Evolutionary conservation across 2,329 filamentous ascomycete species (phyloP).

Genomic region (Elsinoe ampelina): DNA sequence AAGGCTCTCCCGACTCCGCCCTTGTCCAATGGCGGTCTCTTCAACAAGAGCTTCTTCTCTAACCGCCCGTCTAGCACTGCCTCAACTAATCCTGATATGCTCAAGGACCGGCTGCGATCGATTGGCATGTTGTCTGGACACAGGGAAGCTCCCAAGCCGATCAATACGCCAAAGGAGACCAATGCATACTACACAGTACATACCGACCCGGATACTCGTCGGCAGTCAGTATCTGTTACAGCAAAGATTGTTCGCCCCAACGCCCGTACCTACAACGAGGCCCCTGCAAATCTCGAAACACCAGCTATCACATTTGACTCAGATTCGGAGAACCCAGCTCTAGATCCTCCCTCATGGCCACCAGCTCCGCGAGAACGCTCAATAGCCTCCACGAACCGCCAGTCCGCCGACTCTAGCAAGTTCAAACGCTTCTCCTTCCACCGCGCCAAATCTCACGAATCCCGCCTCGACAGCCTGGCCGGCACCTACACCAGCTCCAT

Average conservation of each 20-base stretch:
- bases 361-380: conserved; percentile 49
- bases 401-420: conserved; percentile 15
- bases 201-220: conserved; percentile 31
- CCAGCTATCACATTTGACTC: conserved; percentile 17
- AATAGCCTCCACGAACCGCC: conserved; percentile 15
- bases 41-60: not conserved
- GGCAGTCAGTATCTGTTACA: conserved; percentile 80
- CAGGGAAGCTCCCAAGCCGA: not conserved
- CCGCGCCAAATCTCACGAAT: conserved; percentile 11
- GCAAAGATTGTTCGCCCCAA: conserved; percentile 64
- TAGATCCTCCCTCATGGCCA: conserved; percentile 46
- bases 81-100: not conserved
- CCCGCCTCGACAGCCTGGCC: not conserved
- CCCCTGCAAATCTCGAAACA: conserved; percentile 30
- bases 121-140: not conserved
- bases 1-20: conserved; percentile 12
- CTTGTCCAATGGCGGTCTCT: conserved; percentile 9
- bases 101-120: not conserved
- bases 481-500: not conserved
- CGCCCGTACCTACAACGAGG: not conserved
- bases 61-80: not conserved
- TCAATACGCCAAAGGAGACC: conserved; percentile 18
- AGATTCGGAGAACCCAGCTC: conserved; percentile 35
- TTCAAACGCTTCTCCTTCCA: conserved; percentile 13
- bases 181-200: conserved; percentile 34